Evolutionary conservation across 2,329 filamentous ascomycete species (phyloP).

Genomic region (Aspergillus puulaauensis): DNA sequence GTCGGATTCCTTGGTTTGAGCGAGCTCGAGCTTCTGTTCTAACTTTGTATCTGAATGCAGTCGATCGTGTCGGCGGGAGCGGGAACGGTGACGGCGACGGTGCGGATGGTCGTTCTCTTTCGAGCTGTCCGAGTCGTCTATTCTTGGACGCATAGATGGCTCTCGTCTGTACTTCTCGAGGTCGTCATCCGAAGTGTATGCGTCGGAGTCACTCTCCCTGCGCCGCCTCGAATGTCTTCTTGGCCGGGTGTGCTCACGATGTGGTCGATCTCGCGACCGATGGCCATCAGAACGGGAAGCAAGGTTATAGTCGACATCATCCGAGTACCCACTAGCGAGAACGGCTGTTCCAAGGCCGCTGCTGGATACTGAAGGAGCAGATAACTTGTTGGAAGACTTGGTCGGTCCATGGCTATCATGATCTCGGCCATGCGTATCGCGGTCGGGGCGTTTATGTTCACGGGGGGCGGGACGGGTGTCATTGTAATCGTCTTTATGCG

Average conservation of each 20-base stretch:
- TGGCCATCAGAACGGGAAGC: constrained; percentile 23
- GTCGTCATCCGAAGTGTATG: constrained; percentile 34
- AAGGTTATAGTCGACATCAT: constrained; percentile 31
- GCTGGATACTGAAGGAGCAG: constrained; percentile 16
- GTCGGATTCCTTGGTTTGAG: constrained; percentile 56
- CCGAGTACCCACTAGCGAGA: constrained; percentile 36
- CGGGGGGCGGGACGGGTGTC: constrained; percentile 43
- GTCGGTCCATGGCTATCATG: constrained; percentile 24
- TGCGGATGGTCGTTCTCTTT: constrained; percentile 24
- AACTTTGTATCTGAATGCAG: constrained; percentile 19
- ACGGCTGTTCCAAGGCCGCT: constrained; percentile 38
- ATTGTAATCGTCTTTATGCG: constrained; percentile 46
- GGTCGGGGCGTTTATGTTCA: constrained; percentile 24
- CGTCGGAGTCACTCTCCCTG: constrained; percentile 27
- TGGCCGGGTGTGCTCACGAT: constrained; percentile 23
- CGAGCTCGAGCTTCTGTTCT: constrained; percentile 26
- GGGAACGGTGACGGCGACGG: constrained; percentile 23
- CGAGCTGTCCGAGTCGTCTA: constrained; percentile 27
- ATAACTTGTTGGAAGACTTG: constrained; percentile 14
- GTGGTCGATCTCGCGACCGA: constrained; percentile 22
- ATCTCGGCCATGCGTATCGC: constrained; percentile 18
- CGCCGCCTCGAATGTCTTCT: constrained; percentile 24
- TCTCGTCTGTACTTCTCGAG: constrained; percentile 31
- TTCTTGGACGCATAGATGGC: constrained; percentile 24
- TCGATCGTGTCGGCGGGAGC: constrained; percentile 23